Percentiles rank a stretch among this genome's conserved stretches.
Conservation (phyloP, 2,329 filamentous ascomycete species). For the Cryoendolithus antarcticus region DNA sequence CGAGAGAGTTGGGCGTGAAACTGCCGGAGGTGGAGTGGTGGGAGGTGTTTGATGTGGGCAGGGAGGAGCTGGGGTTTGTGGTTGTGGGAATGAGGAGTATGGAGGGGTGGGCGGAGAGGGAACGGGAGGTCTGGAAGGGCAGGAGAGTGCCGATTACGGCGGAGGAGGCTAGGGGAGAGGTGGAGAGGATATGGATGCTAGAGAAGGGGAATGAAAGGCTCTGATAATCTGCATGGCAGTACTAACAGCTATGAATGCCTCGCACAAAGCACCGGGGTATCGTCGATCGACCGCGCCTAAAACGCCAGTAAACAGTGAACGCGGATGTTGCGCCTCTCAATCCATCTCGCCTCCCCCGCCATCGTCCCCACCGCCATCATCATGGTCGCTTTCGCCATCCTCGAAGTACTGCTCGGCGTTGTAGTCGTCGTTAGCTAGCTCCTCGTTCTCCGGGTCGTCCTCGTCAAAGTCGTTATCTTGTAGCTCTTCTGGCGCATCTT, state of each 20-base stretch:
- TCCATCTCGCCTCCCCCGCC: not conserved
- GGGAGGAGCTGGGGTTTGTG: constrained; percentile 86
- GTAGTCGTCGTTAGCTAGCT: constrained; percentile 5
- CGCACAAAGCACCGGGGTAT: too few species aligned
- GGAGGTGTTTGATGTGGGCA: constrained; percentile 93
- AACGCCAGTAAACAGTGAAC: too few species aligned
- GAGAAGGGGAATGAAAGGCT: constrained; percentile 6
- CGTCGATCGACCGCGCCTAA: too few species aligned
- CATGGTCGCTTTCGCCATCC: constrained; percentile 4
- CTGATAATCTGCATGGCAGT: too few species aligned
- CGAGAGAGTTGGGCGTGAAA: constrained; percentile 61
- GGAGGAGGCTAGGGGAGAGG: constrained; percentile 45
- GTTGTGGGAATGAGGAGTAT: constrained; percentile 76
- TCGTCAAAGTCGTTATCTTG: constrained; percentile 6
- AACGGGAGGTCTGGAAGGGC: constrained; percentile 41
- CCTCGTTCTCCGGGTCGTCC: constrained; percentile 2
- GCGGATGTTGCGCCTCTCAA: too few species aligned
- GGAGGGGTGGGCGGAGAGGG: constrained; percentile 52
- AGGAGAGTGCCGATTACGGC: constrained; percentile 47
- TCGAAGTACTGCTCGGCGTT: constrained; percentile 6
- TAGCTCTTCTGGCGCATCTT: constrained; percentile 6
- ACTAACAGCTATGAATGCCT: too few species aligned
- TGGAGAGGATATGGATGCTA: constrained; percentile 40
- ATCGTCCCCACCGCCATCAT: constrained; percentile 5
- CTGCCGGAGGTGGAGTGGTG: constrained; percentile 84